These are phyloP conservation scores for Saccharata proteae DNA, from an alignment of 2,329 filamentous ascomycete genomes.

Conservation along the genomic window DNA sequence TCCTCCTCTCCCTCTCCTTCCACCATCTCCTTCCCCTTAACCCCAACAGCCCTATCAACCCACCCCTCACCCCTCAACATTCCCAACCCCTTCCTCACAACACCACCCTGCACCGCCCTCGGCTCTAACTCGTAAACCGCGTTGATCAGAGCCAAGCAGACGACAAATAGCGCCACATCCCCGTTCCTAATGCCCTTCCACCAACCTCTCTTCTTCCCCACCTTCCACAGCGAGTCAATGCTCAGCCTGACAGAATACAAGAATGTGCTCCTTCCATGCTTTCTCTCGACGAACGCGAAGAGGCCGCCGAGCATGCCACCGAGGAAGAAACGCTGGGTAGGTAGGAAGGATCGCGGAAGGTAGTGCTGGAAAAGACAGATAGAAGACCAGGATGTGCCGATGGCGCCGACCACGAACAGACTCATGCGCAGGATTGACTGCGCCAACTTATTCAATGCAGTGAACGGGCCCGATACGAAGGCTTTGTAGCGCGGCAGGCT, in stretches of 20 bases:
- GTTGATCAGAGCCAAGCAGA: constrained; percentile 66
- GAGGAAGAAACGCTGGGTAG: constrained; percentile 80
- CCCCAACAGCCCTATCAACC: constrained; percentile 43
- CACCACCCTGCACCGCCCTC: constrained; percentile 51
- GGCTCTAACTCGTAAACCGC: constrained; percentile 64
- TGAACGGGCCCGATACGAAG: constrained; percentile 57
- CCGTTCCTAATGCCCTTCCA: constrained; percentile 75
- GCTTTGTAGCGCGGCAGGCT: constrained; percentile 55
- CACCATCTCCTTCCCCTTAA: neutral
- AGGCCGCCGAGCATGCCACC: constrained; percentile 75
- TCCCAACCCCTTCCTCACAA: constrained; percentile 59
- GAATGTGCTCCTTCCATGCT: constrained; percentile 50
- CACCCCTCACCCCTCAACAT: constrained; percentile 67
- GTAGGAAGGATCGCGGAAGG: constrained; percentile 60
- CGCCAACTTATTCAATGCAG: constrained; percentile 53
- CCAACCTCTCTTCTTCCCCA: constrained; percentile 80
- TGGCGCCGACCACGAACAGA: constrained; percentile 67
- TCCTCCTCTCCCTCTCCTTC: constrained; percentile 7
- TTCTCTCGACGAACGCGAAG: constrained; percentile 68
- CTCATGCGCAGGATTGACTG: constrained; percentile 61
- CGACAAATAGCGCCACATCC: constrained; percentile 73
- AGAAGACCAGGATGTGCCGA: constrained; percentile 77
- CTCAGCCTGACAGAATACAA: constrained; percentile 68
- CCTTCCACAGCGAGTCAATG: constrained; percentile 79
- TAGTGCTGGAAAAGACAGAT: constrained; percentile 80